A percentile compares a stretch with the other conserved stretches of the same genome.
phyloP scores from a whole-genome alignment of 1,284 basidiomycete genomes.

The Vanrija humicola region DNA sequence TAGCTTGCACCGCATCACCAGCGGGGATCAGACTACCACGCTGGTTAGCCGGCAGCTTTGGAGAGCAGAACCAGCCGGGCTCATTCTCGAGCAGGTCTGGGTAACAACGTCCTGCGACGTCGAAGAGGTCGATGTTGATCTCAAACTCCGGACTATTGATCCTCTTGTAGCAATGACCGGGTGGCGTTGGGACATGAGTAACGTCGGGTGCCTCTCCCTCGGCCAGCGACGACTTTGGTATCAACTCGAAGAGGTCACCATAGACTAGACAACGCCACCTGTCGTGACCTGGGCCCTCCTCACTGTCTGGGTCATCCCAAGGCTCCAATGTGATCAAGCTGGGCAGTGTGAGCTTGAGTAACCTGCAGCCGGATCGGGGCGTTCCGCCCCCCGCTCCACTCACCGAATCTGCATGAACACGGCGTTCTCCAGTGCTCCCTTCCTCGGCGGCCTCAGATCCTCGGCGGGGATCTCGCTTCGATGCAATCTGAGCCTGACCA shows the following conservation, averaged over 20 bases:
- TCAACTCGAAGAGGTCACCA: conserved; percentile 37
- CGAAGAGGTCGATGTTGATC: conserved; percentile 36
- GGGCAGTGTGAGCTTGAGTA: neutral
- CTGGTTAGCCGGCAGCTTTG: neutral
- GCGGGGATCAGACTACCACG: too few species aligned
- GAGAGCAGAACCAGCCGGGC: conserved; percentile 6
- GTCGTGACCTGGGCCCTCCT: neutral
- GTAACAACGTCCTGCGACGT: conserved; percentile 39
- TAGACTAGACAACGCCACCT: conserved; percentile 34
- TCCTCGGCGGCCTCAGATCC: conserved; percentile 13
- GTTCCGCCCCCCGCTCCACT: conserved; percentile 1
- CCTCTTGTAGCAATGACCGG: conserved; percentile 25
- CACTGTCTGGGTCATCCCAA: neutral
- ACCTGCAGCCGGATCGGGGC: neutral
- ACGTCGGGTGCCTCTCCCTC: neutral
- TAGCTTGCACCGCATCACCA: too few species aligned
- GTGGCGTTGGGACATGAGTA: neutral
- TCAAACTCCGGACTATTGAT: conserved; percentile 28
- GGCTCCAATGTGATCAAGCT: neutral
- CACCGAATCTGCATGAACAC: conserved; percentile 36
- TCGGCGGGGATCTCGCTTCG: conserved; percentile 25
- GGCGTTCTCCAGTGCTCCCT: conserved; percentile 19
- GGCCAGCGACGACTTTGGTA: neutral
- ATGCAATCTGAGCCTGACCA: conserved; percentile 60
- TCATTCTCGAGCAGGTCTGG: conserved; percentile 32